Conservation (phyloP, 305 asterid genomes). For the Caryopteris hybrid region DNA sequence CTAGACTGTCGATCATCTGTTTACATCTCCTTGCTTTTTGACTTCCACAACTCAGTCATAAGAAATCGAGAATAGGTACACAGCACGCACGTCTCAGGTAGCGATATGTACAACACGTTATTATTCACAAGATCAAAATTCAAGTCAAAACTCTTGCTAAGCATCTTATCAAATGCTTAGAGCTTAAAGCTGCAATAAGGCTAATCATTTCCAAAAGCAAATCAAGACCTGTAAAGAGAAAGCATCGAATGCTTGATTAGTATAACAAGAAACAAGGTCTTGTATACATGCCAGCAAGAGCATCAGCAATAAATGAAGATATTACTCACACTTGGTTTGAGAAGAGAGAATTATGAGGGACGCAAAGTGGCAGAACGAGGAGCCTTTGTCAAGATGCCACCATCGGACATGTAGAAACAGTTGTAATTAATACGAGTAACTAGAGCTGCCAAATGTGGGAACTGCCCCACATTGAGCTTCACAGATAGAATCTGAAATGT, state of each 20-base stretch:
- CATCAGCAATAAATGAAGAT: not conserved
- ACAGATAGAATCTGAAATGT: constrained; percentile 78
- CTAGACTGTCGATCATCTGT: no score
- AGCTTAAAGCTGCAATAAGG: not conserved
- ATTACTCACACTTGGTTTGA: constrained; percentile 18
- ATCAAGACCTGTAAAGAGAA: not conserved
- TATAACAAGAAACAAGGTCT: not conserved
- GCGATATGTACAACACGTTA: not conserved
- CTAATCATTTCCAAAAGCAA: not conserved
- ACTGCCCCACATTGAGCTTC: constrained; percentile 97
- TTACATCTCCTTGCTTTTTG: no score
- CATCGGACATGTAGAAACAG: constrained; percentile 85
- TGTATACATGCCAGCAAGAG: not conserved
- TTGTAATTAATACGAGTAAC: constrained; percentile 92
- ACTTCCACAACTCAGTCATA: not conserved
- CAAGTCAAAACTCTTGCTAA: not conserved
- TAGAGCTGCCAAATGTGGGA: constrained; percentile 91
- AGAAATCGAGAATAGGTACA: not conserved
- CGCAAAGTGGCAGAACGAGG: constrained; percentile 42
- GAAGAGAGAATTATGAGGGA: constrained; percentile 20
- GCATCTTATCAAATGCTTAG: not conserved
- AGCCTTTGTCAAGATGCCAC: constrained; percentile 51
- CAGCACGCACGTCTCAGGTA: no score
- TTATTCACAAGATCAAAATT: not conserved
- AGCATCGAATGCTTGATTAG: not conserved